Evolutionary conservation across 1,139 yeast species (phyloP).

Genomic region (Debaryomyces fabryi): DNA sequence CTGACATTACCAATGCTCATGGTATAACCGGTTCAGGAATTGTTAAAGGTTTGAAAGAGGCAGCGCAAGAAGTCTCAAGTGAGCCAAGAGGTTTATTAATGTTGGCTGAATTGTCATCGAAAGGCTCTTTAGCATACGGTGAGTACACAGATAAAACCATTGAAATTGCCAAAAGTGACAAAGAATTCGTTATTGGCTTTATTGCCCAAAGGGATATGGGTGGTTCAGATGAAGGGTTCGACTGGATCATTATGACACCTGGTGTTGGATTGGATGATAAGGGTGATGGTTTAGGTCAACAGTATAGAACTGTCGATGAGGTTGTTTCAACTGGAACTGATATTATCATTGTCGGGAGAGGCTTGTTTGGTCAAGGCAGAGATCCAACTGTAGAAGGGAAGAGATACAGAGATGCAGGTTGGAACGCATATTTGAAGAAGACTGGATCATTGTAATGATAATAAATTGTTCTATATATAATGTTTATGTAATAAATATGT

Average conservation of each 20-base stretch:
- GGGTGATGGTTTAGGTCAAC: conserved; percentile 97
- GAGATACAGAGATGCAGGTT: conserved; percentile 90
- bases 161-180: conserved; percentile 85
- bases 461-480: conserved; percentile 5
- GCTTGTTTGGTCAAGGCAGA: conserved; percentile 93
- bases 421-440: conserved; percentile 78
- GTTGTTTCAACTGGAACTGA: conserved; percentile 86
- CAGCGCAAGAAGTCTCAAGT: conserved; percentile 70
- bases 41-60: conserved; percentile 83
- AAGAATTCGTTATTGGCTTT: conserved; percentile 91
- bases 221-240: conserved; percentile 79
- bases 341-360: conserved; percentile 95
- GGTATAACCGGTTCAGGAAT: conserved; percentile 97
- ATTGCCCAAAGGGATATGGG: conserved; percentile 93
- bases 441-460: conserved; percentile 18
- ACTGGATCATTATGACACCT: conserved; percentile 96
- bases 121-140: conserved; percentile 92
- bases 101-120: conserved; percentile 94
- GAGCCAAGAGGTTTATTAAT: conserved; percentile 87
- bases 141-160: conserved; percentile 86
- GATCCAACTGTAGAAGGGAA: conserved; percentile 86
- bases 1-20: conserved; percentile 97
- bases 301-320: conserved; percentile 87
- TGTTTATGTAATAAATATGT: conserved; percentile 8
- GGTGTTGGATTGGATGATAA: conserved; percentile 98